Percentiles rank a stretch among this genome's conserved stretches.
Evolutionary conservation across 2,329 filamentous ascomycete genomes (phyloP).

Genomic region (Periconia digitata): DNA sequence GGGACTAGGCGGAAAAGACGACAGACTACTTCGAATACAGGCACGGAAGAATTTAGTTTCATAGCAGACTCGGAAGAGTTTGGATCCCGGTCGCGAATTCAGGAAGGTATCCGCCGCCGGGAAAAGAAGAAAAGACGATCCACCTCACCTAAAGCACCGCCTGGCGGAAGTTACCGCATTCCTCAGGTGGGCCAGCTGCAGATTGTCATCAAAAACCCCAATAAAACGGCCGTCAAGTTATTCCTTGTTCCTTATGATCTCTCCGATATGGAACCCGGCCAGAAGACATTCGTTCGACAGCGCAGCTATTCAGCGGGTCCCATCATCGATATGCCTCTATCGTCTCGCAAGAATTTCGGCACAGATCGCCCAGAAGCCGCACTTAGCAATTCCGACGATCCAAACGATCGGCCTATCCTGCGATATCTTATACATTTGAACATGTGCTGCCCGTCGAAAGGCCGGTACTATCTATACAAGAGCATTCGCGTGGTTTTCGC

Average conservation of each 20-base stretch:
- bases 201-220: constrained; percentile 96
- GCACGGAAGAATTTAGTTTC: constrained; percentile 29
- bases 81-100: constrained; percentile 7
- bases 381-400: constrained; percentile 52
- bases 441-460: constrained; percentile 83
- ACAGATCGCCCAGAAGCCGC: constrained; percentile 57
- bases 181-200: constrained; percentile 92
- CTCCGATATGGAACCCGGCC: constrained; percentile 86
- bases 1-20: constrained; percentile 48
- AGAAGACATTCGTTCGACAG: constrained; percentile 94
- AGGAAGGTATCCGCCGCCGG: constrained; percentile 45
- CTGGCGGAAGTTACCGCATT: constrained; percentile 89
- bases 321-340: constrained; percentile 70
- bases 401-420: constrained; percentile 69
- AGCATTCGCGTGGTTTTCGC: constrained; percentile 93
- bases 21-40: constrained; percentile 24
- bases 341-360: constrained; percentile 49
- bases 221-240: constrained; percentile 96
- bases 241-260: constrained; percentile 94
- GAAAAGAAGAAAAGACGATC: constrained; percentile 63
- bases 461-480: constrained; percentile 87
- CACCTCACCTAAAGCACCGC: constrained; percentile 65
- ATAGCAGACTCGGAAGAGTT: constrained; percentile 21
- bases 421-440: constrained; percentile 91
- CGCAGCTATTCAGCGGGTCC: constrained; percentile 88